These are phyloP conservation scores for Xanthoconium stramineum DNA, from an alignment of 768 basidiomycete genomes.

Conservation along the genomic window DNA sequence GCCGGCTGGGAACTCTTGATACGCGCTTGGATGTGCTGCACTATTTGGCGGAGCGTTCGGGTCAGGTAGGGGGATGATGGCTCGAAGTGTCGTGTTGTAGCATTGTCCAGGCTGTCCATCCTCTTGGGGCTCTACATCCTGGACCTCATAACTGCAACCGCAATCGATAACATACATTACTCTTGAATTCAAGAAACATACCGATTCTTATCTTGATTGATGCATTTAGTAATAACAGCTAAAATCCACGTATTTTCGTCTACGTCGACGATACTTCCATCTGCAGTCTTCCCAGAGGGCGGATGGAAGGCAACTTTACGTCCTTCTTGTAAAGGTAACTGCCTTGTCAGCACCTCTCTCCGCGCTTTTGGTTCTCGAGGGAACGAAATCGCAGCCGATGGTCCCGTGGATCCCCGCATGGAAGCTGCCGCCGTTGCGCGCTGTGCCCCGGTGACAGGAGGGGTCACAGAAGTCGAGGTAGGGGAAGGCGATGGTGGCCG, in stretches of 20 bases:
- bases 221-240: conserved; percentile 67
- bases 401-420: conserved; percentile 57
- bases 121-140: conserved; percentile 81
- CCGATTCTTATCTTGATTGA: conserved; percentile 72
- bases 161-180: not conserved
- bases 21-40: conserved; percentile 63
- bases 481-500: conserved; percentile 65
- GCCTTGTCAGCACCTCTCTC: conserved; percentile 57
- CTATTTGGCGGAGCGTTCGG: conserved; percentile 53
- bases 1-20: conserved; percentile 68
- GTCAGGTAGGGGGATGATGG: conserved; percentile 81
- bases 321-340: conserved; percentile 66
- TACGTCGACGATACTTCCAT: conserved; percentile 48
- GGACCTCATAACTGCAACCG: conserved; percentile 69
- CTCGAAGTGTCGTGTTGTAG: conserved; percentile 66
- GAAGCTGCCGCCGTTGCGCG: conserved; percentile 14
- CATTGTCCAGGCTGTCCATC: conserved; percentile 68
- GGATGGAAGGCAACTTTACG: conserved; percentile 83
- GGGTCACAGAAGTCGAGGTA: conserved; percentile 43
- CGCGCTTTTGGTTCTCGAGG: conserved; percentile 67
- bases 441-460: conserved; percentile 19
- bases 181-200: conserved; percentile 22
- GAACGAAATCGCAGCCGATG: conserved; percentile 46
- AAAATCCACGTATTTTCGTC: conserved; percentile 70
- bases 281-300: conserved; percentile 49